Evolutionary conservation across 805 yeast genomes (phyloP).

Genomic region (Schwanniomyces pseudopolymorphus): DNA sequence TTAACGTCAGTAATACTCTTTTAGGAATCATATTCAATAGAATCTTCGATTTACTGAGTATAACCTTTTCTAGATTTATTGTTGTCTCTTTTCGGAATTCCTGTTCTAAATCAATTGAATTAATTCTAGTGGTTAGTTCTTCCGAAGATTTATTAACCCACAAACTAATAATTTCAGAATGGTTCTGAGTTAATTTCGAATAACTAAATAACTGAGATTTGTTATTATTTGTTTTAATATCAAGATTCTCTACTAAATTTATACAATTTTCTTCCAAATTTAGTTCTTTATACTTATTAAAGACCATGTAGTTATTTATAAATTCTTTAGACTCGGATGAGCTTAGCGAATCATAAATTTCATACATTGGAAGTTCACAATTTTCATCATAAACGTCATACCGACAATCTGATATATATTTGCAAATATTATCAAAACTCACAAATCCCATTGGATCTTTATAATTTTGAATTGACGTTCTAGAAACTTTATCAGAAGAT

Average conservation of each 20-base stretch:
- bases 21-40: constrained; percentile 15
- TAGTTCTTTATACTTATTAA: constrained; percentile 25
- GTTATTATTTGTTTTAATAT: neutral
- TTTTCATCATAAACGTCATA: constrained; percentile 11
- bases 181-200: constrained; percentile 5
- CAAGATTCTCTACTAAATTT: constrained; percentile 13
- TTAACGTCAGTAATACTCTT: constrained; percentile 13
- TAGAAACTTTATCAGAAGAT: neutral
- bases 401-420: constrained; percentile 17
- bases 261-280: constrained; percentile 24
- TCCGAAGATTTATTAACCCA: constrained; percentile 12
- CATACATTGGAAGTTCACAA: constrained; percentile 10
- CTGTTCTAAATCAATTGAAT: neutral
- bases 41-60: constrained; percentile 10
- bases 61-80: constrained; percentile 6
- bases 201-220: constrained; percentile 1
- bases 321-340: constrained; percentile 13
- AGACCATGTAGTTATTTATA: constrained; percentile 21
- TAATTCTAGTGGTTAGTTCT: neutral
- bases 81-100: constrained; percentile 2
- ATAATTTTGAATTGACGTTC: constrained; percentile 6
- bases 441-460: constrained; percentile 18
- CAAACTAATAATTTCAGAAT: constrained; percentile 10
- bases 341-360: constrained; percentile 19
- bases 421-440: constrained; percentile 19